Conservation (phyloP, 1,284 basidiomycete genomes). For the Flammula alnicola region DNA sequence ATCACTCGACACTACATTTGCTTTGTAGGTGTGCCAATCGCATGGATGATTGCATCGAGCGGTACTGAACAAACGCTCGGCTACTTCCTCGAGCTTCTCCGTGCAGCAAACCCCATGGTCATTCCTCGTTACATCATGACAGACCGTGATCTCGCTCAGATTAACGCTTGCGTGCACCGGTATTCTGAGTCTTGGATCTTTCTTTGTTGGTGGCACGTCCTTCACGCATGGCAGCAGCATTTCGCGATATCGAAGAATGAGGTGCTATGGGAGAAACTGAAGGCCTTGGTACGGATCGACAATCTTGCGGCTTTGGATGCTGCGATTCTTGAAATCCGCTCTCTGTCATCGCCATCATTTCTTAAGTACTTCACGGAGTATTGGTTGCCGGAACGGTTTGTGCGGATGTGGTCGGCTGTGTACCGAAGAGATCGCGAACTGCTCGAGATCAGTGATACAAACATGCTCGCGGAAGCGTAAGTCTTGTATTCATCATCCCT, state of each 20-base stretch:
- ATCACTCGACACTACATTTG: too few relatives aligned
- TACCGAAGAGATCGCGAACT: slow-evolving; percentile 1
- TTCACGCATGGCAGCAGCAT: slow-evolving; percentile 24
- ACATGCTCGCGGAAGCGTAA: slow-evolving; percentile 18
- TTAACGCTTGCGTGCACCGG: background rate
- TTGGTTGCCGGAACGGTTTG: slow-evolving; percentile 8
- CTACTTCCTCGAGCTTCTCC: slow-evolving; percentile 4
- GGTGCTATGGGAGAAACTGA: slow-evolving; percentile 10
- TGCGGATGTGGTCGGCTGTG: slow-evolving; percentile 13
- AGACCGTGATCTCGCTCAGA: slow-evolving; percentile 12
- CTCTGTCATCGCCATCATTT: background rate
- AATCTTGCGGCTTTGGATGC: background rate
- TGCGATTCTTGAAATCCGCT: background rate
- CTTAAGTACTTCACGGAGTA: slow-evolving; percentile 2
- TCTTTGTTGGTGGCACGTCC: slow-evolving; percentile 25
- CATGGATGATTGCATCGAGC: slow-evolving; percentile 14
- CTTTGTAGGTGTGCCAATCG: too few relatives aligned
- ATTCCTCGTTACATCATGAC: background rate
- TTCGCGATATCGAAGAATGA: slow-evolving; percentile 3
- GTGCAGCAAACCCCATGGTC: background rate
- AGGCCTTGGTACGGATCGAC: slow-evolving; percentile 6
- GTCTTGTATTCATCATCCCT: too few relatives aligned
- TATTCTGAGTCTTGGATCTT: background rate
- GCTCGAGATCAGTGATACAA: slow-evolving; percentile 11
- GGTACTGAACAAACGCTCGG: slow-evolving; percentile 11